Base-by-base conservation (phyloP, 176 grass and related monocot genomes). In the Ensete glaucum region DNA sequence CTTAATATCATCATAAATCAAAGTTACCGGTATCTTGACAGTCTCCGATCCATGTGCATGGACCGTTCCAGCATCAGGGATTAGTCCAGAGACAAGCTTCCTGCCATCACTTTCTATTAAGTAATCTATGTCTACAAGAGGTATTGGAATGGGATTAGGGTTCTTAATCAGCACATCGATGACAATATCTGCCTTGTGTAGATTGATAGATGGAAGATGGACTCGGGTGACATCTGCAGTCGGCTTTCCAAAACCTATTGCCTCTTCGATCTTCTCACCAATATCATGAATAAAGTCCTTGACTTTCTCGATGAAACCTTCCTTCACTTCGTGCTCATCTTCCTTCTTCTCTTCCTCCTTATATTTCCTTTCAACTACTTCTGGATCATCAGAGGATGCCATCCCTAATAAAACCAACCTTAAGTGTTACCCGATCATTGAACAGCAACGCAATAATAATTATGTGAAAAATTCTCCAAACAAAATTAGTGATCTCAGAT, bases 251-350 rank as follows among this genome's bases (percentile, higher is more conserved):
- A 98, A 98, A 3, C 95, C 90, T n/a, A 98, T 77, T 0, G 88
- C 82, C 43, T 78, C 86, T 84, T 98, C 90, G 67, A 98, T 98
- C 82, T 98, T 93, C 78, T 98, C 88, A 0, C 95, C 88, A 67
- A 98, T 91, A 80, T 98, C 90, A 72, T 98, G 95, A 79, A 98
- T 89, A 82, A 98, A 98, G 76, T 91, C 90, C 82, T 93, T 93
- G 1, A 93, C 95, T 80, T 98, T 91, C 0, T 91, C 95, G 54
- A 93, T 77, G 81, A 98, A 98, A 0, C 86, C 88, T 49, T 73
- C 89, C 3, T 69, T 69, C 56, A 52, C 74, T 76, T 51, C 74
- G 22, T 63, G 17, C n/a, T 51, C 49, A 50, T 16, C 75, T 64
- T 64, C 75, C 59, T 64, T 60, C 43, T 65, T 43, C 13, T 58